Evolutionary conservation across 768 basidiomycete species (phyloP).

Genomic region (Coprinopsis marcescibilis): DNA sequence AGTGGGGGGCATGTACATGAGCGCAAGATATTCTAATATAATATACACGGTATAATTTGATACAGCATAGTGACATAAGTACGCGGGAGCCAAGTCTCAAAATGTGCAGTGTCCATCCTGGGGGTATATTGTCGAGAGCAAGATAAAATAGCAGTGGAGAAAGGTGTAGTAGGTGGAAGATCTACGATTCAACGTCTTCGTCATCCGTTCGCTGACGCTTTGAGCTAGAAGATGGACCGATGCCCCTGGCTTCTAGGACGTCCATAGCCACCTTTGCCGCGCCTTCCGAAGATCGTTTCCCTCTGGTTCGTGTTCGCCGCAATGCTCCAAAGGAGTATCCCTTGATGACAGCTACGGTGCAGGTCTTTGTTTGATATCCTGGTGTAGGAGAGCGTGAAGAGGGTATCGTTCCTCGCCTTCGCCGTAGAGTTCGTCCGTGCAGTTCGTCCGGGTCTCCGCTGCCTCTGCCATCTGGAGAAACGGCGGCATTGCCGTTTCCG

Average conservation of each 20-base stretch:
- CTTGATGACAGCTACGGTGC: slow-evolving; percentile 86
- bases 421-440: slow-evolving; percentile 35
- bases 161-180: neutral
- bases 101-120: slow-evolving; percentile 7
- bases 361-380: slow-evolving; percentile 48
- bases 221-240: slow-evolving; percentile 38
- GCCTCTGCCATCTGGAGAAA: slow-evolving; percentile 40
- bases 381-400: slow-evolving; percentile 49
- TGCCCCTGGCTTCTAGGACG: slow-evolving; percentile 76
- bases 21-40: too few relatives aligned
- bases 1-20: neutral
- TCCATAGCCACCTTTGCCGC: slow-evolving; percentile 72
- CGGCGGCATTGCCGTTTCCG: slow-evolving; percentile 21
- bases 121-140: slow-evolving; percentile 1
- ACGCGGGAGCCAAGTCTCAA: too few relatives aligned
- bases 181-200: slow-evolving; percentile 6
- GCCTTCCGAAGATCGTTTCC: slow-evolving; percentile 66
- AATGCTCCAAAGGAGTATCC: slow-evolving; percentile 85
- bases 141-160: neutral
- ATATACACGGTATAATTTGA: neutral
- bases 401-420: slow-evolving; percentile 39
- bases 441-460: slow-evolving; percentile 53
- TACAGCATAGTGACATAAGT: neutral
- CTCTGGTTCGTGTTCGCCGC: slow-evolving; percentile 69
- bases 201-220: slow-evolving; percentile 24